Evolutionary conservation across 768 basidiomycete genomes (phyloP).

Genomic region (Pseudohyphozyma bogoriensis): DNA sequence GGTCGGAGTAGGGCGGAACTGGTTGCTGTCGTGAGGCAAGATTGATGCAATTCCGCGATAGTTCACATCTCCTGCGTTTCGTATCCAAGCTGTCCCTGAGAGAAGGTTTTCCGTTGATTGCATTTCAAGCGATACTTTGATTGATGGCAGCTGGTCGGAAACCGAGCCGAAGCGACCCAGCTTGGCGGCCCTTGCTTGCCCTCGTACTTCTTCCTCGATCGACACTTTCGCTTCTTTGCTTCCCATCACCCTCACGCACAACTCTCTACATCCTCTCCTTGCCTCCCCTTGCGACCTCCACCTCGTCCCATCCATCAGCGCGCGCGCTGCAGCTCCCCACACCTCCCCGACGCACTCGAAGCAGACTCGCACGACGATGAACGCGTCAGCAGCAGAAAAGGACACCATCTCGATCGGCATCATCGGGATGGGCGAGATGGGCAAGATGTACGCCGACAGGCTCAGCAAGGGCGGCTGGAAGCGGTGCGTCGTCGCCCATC

Average conservation of each 20-base stretch:
- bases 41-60: no score
- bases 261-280: neutral
- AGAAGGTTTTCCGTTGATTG: no score
- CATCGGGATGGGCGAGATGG: conserved; percentile 98
- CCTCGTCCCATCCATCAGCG: neutral
- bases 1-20: no score
- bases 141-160: no score
- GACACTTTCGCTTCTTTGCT: neutral
- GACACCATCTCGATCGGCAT: conserved; percentile 52
- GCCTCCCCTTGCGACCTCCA: neutral
- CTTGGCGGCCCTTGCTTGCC: no score
- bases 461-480: conserved; percentile 74
- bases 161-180: no score
- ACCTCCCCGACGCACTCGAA: neutral
- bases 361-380: neutral
- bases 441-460: conserved; percentile 76
- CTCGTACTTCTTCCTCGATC: neutral
- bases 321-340: neutral
- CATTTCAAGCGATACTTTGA: no score
- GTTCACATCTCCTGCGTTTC: no score
- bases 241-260: neutral
- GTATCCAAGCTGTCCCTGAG: no score
- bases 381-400: no score
- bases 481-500: conserved; percentile 46
- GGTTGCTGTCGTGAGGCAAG: no score